Percentiles rank a stretch among this genome's conserved stretches.
These are phyloP conservation scores for Calonectria leucothoes DNA, from an alignment of 2,329 filamentous ascomycete genomes.

Conservation along the genomic window DNA sequence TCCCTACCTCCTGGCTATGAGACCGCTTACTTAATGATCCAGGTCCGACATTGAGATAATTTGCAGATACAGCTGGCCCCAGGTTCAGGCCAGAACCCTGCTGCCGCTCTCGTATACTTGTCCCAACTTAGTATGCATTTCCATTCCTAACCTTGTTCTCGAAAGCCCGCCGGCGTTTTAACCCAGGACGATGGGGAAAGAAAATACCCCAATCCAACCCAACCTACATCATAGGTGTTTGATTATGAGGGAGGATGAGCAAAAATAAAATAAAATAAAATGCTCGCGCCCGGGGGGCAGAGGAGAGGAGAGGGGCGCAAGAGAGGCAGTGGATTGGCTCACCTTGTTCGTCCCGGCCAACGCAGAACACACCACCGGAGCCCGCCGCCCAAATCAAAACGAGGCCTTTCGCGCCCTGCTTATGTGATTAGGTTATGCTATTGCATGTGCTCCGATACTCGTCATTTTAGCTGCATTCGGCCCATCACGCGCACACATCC, in stretches of 20 bases:
- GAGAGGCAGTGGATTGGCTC: no score
- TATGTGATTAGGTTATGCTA: conserved; percentile 19
- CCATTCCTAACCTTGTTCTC: conserved; percentile 1
- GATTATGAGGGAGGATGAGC: not conserved
- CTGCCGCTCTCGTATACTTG: conserved; percentile 5
- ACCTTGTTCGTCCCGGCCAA: conserved; percentile 2
- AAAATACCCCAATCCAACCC: no score
- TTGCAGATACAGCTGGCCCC: not conserved
- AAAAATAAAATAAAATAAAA: not conserved
- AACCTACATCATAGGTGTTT: not conserved
- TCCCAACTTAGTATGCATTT: conserved; percentile 6
- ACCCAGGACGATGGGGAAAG: no score
- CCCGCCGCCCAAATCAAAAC: not conserved
- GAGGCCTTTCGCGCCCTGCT: conserved; percentile 5
- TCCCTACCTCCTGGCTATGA: not conserved
- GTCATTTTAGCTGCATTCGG: conserved; percentile 20
- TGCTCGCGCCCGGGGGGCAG: not conserved
- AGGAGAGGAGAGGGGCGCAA: no score
- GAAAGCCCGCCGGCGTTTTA: not conserved
- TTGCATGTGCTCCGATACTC: conserved; percentile 15
- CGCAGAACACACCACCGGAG: conserved; percentile 16
- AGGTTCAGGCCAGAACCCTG: conserved; percentile 1
- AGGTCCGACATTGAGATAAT: conserved; percentile 1
- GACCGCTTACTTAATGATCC: not conserved
- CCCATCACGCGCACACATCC: conserved; percentile 3